Evolutionary conservation across 2,329 filamentous ascomycete genomes (phyloP).

Genomic region (Harringtonia aguacate): DNA sequence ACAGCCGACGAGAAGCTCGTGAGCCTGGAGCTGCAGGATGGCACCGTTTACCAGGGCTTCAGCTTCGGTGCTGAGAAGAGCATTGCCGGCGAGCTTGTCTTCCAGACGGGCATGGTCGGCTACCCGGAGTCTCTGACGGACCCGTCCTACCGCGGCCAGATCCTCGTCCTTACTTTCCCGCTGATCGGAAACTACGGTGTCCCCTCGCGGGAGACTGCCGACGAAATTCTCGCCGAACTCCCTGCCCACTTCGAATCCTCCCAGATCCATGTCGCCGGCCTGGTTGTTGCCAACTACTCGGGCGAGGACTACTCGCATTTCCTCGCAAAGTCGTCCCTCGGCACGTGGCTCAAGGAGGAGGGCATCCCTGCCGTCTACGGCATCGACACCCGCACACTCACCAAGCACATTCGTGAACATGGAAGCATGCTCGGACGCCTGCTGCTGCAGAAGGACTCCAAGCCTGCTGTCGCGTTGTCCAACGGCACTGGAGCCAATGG

Average conservation of each 20-base stretch:
- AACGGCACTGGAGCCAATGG: too few relatives aligned
- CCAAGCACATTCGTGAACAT: constrained; percentile 86
- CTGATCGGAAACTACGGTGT: constrained; percentile 97
- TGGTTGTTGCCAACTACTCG: constrained; percentile 83
- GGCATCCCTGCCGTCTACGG: constrained; percentile 89
- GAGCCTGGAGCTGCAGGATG: constrained; percentile 88
- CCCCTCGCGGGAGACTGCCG: constrained; percentile 73
- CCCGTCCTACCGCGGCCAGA: constrained; percentile 82
- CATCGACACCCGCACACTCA: constrained; percentile 86
- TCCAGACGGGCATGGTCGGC: constrained; percentile 98
- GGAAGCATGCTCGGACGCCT: constrained; percentile 94
- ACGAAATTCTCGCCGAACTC: constrained; percentile 74
- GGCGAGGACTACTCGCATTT: constrained; percentile 95
- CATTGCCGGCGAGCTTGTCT: constrained; percentile 92
- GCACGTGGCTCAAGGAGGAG: constrained; percentile 93
- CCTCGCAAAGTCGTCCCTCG: constrained; percentile 80
- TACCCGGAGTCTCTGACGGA: constrained; percentile 92
- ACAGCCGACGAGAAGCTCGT: constrained; percentile 51
- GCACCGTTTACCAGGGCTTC: constrained; percentile 82
- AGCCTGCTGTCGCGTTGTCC: too few relatives aligned
- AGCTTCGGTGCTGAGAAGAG: constrained; percentile 95
- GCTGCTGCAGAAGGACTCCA: constrained; percentile 66
- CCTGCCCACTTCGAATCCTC: constrained; percentile 89
- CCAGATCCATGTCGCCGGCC: constrained; percentile 86
- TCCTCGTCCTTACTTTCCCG: constrained; percentile 92